Base-by-base conservation (phyloP, 106 monocot species). In the Xerophyta viscosa region DNA sequence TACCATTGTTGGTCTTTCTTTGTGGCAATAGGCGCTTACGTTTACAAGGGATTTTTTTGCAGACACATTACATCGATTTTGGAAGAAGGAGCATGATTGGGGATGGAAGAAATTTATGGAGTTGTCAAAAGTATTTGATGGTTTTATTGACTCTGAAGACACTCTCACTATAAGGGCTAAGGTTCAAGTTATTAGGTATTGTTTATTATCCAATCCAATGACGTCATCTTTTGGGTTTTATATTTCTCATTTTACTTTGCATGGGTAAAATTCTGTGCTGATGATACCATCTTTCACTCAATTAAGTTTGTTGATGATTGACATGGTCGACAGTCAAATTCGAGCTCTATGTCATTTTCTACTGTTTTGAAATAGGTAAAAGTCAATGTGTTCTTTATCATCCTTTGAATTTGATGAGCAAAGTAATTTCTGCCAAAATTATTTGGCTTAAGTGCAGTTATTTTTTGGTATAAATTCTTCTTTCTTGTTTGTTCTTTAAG, bases 91-190 rank as follows among this genome's bases (percentile, higher is more conserved):
- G 57, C 94, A 88, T 66, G 87, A 93, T 48, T 93, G 93, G 93
- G 93, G 93, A 1, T 93, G 93, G 93, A 93, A 93, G 68, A 93
- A 93, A 37, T 93, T 93, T 58, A 88, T 93, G 77, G 87, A 93
- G 63, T 45, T 88, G 13, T 72, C 80, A 37, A 88, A 84, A 70
- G 65, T 96, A 6, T 42, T 60, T n/a, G 94, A 96, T 37, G 94
- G 88, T 9, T 96, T 88, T 73, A 49, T 96, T 62, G 80, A 70
- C 46, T 61, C 58, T n/a, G 63, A 54, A 24, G 94, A 88, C 41
- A 75, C 71, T 50, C 88, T 96, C 45, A 67, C 79, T 46, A 96
- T 88, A 44, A 96, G 88, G 75, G 94, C 84, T 50, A 77, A 94
- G 78, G 88, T 94, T 70, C 94, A 94, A 76, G 94, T 94, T 58